Evolutionary conservation across 2,329 filamentous ascomycete species (phyloP).

Genomic region (Nemania diffusa): DNA sequence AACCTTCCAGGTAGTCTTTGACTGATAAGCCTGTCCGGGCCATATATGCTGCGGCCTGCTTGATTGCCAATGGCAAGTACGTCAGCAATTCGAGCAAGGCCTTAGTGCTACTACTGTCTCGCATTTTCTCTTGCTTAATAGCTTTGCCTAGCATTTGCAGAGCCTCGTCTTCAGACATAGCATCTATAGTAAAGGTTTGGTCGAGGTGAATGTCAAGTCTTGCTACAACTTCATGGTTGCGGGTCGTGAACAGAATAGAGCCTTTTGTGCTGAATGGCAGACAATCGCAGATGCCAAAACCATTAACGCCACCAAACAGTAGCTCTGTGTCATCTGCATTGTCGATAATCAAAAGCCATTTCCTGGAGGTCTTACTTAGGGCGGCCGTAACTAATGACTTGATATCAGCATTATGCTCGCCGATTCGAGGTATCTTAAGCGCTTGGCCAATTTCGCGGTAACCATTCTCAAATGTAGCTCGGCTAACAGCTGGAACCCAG

Average conservation of each 20-base stretch:
- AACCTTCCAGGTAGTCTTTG: background rate
- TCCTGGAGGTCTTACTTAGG: background rate
- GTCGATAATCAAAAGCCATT: background rate
- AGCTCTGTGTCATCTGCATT: background rate
- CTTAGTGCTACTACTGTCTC: background rate
- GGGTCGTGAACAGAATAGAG: conserved; percentile 3
- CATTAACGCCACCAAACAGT: background rate
- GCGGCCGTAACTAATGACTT: background rate
- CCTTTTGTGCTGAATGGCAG: background rate
- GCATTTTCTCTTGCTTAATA: background rate
- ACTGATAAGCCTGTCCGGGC: background rate
- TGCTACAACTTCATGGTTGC: background rate
- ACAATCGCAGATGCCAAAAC: background rate
- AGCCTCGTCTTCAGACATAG: background rate
- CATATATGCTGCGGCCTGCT: background rate
- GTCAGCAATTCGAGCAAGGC: background rate
- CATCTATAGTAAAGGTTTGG: background rate
- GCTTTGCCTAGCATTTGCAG: background rate
- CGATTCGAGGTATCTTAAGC: background rate
- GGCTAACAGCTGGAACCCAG: background rate
- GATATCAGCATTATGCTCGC: background rate
- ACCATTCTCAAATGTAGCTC: background rate
- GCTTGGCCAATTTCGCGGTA: background rate
- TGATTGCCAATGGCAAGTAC: background rate
- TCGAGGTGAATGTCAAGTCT: background rate